Conservation (phyloP, 2,329 filamentous ascomycete genomes). For the Lithohypha guttulata region DNA sequence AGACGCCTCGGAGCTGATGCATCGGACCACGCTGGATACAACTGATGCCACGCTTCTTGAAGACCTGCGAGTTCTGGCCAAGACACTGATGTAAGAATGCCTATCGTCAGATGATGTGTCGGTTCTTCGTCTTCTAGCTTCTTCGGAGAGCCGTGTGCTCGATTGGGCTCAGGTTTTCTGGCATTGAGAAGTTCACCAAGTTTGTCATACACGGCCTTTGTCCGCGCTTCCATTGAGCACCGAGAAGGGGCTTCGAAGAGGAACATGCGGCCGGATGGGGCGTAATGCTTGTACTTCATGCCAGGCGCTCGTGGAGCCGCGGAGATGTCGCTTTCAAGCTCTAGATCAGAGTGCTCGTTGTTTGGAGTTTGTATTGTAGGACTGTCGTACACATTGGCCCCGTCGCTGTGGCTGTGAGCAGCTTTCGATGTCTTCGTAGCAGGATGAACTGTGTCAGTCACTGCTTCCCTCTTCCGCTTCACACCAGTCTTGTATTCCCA, state of each 20-base stretch:
- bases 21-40: slow-evolving; percentile 26
- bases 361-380: not conserved
- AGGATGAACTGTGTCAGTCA: not conserved
- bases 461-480: slow-evolving; percentile 41
- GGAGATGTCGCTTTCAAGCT: slow-evolving; percentile 9
- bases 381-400: slow-evolving; percentile 4
- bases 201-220: slow-evolving; percentile 13
- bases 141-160: not conserved
- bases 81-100: slow-evolving; percentile 10
- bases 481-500: slow-evolving; percentile 64
- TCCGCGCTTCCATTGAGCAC: slow-evolving; percentile 28
- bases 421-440: not conserved
- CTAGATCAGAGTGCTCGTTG: not conserved
- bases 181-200: slow-evolving; percentile 22
- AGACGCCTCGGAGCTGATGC: not conserved
- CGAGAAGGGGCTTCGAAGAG: slow-evolving; percentile 52
- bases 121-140: not conserved
- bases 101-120: slow-evolving; percentile 9
- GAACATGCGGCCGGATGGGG: slow-evolving; percentile 74
- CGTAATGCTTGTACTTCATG: slow-evolving; percentile 99
- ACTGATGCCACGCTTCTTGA: not conserved
- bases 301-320: slow-evolving; percentile 69
- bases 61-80: slow-evolving; percentile 1
- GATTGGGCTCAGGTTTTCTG: slow-evolving; percentile 21
- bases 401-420: not conserved